phyloP scores from a whole-genome alignment of 2,329 filamentous ascomycete species.

The Alternaria viburni region DNA sequence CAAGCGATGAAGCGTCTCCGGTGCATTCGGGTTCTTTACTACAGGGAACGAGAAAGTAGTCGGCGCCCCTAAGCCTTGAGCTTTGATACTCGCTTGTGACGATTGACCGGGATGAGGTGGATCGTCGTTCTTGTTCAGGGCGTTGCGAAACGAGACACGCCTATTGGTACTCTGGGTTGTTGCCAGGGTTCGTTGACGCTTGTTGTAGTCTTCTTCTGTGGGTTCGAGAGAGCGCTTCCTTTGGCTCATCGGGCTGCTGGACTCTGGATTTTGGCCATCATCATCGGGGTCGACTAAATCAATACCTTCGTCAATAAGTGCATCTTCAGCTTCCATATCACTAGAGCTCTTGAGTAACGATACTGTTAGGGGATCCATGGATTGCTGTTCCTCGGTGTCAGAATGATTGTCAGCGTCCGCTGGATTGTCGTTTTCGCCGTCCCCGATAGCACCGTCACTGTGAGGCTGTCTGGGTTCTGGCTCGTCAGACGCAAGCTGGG shows the following conservation, averaged over 20 bases:
- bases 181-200: slow-evolving; percentile 21
- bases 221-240: slow-evolving; percentile 29
- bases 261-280: slow-evolving; percentile 10
- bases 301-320: slow-evolving; percentile 27
- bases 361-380: slow-evolving; percentile 40
- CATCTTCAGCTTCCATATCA: slow-evolving; percentile 6
- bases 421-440: slow-evolving; percentile 35
- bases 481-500: not conserved
- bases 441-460: slow-evolving; percentile 11
- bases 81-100: slow-evolving; percentile 51
- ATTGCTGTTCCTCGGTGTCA: slow-evolving; percentile 29
- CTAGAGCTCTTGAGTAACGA: slow-evolving; percentile 24
- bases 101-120: slow-evolving; percentile 27
- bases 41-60: slow-evolving; percentile 70
- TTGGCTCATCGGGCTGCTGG: slow-evolving; percentile 2
- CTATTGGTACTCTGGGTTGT: slow-evolving; percentile 10
- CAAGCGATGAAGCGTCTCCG: slow-evolving; percentile 66
- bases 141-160: slow-evolving; percentile 20
- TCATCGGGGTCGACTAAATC: slow-evolving; percentile 23
- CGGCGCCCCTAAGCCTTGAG: slow-evolving; percentile 45
- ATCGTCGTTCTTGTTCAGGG: not conserved
- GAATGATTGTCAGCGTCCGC: slow-evolving; percentile 20
- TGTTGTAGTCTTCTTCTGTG: slow-evolving; percentile 11
- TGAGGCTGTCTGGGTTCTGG: not conserved
- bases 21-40: slow-evolving; percentile 76